Percentiles rank a stretch among this genome's conserved stretches.
These are phyloP conservation scores for Fennellomyces sp. DNA, from an alignment of 371 early-diverging fungal species.

Conservation along the genomic window DNA sequence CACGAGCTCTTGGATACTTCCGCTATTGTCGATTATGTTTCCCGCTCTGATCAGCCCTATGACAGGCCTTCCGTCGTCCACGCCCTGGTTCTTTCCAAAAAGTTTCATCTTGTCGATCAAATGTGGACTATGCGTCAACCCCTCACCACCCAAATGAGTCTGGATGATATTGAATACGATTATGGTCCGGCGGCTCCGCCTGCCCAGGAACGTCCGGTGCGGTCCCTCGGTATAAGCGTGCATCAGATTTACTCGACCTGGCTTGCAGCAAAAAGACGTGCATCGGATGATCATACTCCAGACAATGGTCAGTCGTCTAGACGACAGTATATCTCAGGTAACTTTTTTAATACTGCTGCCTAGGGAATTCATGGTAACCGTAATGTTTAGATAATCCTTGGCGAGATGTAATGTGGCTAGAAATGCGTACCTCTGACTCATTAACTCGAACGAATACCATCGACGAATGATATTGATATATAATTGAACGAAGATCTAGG, in stretches of 20 bases:
- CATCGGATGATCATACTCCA: neutral
- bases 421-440: neutral
- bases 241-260: conserved; percentile 4
- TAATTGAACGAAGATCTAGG: too few species aligned
- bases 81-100: conserved; percentile 24
- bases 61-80: conserved; percentile 23
- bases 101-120: conserved; percentile 18
- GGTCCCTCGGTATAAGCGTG: neutral
- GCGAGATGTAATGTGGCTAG: neutral
- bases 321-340: neutral
- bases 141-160: neutral
- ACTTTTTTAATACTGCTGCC: neutral
- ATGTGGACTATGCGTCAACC: neutral
- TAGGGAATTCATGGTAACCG: too few species aligned
- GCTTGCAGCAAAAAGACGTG: neutral
- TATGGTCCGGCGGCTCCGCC: neutral
- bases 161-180: conserved; percentile 1
- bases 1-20: conserved; percentile 3
- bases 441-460: too few species aligned
- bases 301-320: neutral
- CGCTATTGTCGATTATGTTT: neutral
- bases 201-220: neutral
- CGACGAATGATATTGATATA: too few species aligned
- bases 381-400: conserved; percentile 2
- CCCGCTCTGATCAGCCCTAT: too few species aligned